Base-by-base conservation (phyloP, 2,329 filamentous ascomycete species). In the Macroventuria anomochaeta region DNA sequence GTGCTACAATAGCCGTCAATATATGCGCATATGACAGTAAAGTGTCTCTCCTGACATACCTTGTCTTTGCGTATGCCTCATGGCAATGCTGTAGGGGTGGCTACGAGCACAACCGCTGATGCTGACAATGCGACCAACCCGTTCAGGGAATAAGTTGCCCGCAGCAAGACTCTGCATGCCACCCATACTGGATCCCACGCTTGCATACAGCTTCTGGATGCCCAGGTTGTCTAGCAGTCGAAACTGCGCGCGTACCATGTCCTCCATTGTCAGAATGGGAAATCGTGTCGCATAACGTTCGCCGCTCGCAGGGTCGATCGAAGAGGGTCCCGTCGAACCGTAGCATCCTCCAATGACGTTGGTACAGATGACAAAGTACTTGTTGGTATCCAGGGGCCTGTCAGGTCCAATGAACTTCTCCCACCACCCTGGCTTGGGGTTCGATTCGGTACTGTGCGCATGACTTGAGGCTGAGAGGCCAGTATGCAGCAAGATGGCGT, bases 241-340 rank as follows among this genome's bases (percentile, higher is more conserved):
- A 78, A 97, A 97, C 74, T 99, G 95, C 5, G 93, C 93, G 48
- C 93, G 86, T 25, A 97, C 95, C 95, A 99, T 99, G 74, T 99
- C 95, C 65, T 96, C 87, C 80, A 99, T 88, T 0, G 95, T 99
- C 51, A 99, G 77, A 63, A 99, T 96, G 2, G 95, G 95, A 71
- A 99, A 99, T 28, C 92, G 85, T 0, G 95, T 99, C 6, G 93
- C 95, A 75, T 97, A 99, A 66, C 85, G 85, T 75, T 93, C 83
- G 31, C 91, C 90, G 72, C 96, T 91, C 11, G 88, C 89, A 0
- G 95, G 95, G 71, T 97, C 93, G 60, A 93, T 83, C 63, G 89
- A 93, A 49, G 88, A 88, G 0, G 95, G 95, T 0, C 95, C 95
- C 0, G 95, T 99, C 29, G 91, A 96, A 28, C 95, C 95, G 74